Base-by-base conservation (phyloP, 2,329 filamentous ascomycete genomes). In the Botryosphaeria dothidea region DNA sequence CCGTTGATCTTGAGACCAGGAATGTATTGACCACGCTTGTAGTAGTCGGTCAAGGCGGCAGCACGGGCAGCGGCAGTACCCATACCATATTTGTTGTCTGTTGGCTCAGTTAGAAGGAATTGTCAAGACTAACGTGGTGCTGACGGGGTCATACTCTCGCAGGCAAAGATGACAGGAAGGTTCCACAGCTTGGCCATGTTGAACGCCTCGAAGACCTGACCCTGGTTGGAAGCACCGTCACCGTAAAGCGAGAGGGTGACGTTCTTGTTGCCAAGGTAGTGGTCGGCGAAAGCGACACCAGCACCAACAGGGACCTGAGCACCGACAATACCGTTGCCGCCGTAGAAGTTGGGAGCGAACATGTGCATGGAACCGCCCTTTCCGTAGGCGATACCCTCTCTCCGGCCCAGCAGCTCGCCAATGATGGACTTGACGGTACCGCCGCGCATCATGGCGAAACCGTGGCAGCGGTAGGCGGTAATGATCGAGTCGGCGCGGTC, bases 181-280 rank as follows among this genome's bases (percentile, higher is more conserved):
- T 95, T 93, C 95, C 95, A 99, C 71, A 99, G 89, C 88, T 98
- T 98, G 69, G 95, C 95, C 95, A 99, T 99, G 90, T 99, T 99
- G 88, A 96, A 99, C 68, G 95, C 93, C 86, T 99, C 95, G 76
- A 99, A 99, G 73, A 99, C 95, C 83, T 99, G 95, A 70, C 95
- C 95, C 86, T 99, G 95, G 86, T 99, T 99, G 86, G 90, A 92
- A 71, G 95, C 95, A 86, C 95, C 95, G 75, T 99, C 95, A 85
- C 95, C 95, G 82, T 99, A 99, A 66, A 99, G 87, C 70, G 94
- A 88, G 72, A 99, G 86, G 69, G 90, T 91, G 69, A 92, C 90
- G 78, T 92, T 94, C 84, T 93, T 90, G 84, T 90, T 89, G 76
- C 86, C 88, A 76, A 88, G 88, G 86, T 99, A 99, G 84, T 97